These are phyloP conservation scores for Leishmania turanica DNA, from an alignment of 208 protist genomes.

Conservation along the genomic window DNA sequence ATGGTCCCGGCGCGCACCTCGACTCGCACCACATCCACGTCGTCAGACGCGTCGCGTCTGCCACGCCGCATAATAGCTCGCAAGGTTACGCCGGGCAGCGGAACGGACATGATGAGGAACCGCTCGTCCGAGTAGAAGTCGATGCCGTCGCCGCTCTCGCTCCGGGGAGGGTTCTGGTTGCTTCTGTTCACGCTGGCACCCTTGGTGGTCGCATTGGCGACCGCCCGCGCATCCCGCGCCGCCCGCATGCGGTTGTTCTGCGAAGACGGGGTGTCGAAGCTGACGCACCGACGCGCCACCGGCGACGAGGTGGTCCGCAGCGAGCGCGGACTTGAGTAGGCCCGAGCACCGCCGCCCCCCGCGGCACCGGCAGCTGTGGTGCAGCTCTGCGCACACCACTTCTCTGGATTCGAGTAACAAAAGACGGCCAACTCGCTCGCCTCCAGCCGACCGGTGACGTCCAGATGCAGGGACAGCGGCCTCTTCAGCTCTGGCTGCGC, in stretches of 20 bases:
- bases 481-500: background rate
- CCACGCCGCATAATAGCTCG: constrained; percentile 30
- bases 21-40: constrained; percentile 46
- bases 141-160: constrained; percentile 8
- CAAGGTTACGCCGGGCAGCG: constrained; percentile 53
- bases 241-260: constrained; percentile 2
- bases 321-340: constrained; percentile 3
- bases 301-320: constrained; percentile 4
- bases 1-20: constrained; percentile 75
- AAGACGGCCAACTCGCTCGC: constrained; percentile 46
- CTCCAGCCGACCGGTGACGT: constrained; percentile 60
- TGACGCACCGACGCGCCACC: constrained; percentile 21
- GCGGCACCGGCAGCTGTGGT: background rate
- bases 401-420: constrained; percentile 34
- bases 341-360: constrained; percentile 1
- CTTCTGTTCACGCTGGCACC: background rate
- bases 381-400: background rate
- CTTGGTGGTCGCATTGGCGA: background rate
- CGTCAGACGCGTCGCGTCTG: constrained; percentile 20
- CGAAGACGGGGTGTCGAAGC: constrained; percentile 18
- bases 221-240: background rate
- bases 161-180: constrained; percentile 4
- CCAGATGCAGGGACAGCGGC: constrained; percentile 32
- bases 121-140: constrained; percentile 36
- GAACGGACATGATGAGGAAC: constrained; percentile 57